A percentile compares a stretch with the other conserved stretches of the same genome.
Evolutionary conservation across 148 eudicot species (phyloP).

Genomic region (Arctostaphylos glauca): DNA sequence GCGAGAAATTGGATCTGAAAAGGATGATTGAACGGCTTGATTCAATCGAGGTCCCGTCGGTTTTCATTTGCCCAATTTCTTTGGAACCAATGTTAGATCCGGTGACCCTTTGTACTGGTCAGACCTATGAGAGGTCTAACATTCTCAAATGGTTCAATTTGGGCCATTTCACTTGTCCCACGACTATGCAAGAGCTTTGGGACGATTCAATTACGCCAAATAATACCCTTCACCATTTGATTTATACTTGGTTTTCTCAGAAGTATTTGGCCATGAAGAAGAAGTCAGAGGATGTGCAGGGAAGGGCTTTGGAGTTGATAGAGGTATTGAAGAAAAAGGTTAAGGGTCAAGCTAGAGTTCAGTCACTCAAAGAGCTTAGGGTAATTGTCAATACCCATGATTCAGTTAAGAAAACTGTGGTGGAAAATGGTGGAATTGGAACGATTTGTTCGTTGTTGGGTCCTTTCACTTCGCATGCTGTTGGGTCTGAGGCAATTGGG

Average conservation of each 20-base stretch:
- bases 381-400: constrained; percentile 43
- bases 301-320: constrained; percentile 71
- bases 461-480: constrained; percentile 74
- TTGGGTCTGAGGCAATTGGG: constrained; percentile 73
- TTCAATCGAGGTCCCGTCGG: constrained; percentile 57
- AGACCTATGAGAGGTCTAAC: constrained; percentile 77
- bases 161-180: constrained; percentile 84
- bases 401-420: constrained; percentile 64
- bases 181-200: constrained; percentile 80
- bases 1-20: constrained; percentile 67
- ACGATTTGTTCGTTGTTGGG: constrained; percentile 62
- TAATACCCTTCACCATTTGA: constrained; percentile 62
- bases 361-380: constrained; percentile 63
- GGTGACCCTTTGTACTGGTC: constrained; percentile 88
- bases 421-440: constrained; percentile 55
- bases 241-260: constrained; percentile 66
- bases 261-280: constrained; percentile 79
- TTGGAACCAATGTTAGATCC: constrained; percentile 94
- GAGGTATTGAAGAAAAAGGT: constrained; percentile 68
- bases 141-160: constrained; percentile 75
- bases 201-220: constrained; percentile 82
- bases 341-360: constrained; percentile 71
- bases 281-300: constrained; percentile 82
- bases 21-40: constrained; percentile 72
- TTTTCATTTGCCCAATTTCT: constrained; percentile 86